Conservation (phyloP, 139 green algal species). For the Tetraselmis chui region DNA sequence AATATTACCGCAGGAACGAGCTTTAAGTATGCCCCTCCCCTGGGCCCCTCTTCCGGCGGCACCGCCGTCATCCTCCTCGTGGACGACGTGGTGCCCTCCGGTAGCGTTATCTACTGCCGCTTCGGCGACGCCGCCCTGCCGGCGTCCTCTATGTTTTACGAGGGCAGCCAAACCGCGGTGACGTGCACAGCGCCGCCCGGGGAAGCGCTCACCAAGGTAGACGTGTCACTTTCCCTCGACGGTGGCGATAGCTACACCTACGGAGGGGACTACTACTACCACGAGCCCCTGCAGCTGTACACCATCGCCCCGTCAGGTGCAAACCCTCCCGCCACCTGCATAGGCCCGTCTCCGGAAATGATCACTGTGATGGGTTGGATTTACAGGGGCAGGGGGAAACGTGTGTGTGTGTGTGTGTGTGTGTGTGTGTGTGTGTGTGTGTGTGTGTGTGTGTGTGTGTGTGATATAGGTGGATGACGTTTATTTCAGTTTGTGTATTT, state of each 20-base stretch:
- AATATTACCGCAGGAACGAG: neutral
- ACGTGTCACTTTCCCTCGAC: neutral
- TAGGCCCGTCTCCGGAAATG: no score
- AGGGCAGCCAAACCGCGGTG: neutral
- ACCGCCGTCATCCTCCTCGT: neutral
- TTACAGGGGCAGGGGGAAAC: no score
- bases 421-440: no score
- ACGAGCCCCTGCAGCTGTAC: neutral
- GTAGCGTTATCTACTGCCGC: neutral
- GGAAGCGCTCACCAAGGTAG: neutral
- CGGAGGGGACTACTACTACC: slow-evolving; percentile 1
- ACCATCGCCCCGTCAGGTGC: slow-evolving; percentile 1
- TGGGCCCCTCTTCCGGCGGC: neutral
- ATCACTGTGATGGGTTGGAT: no score
- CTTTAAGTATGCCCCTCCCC: neutral
- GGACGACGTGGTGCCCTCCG: neutral
- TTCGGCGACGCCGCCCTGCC: slow-evolving; percentile 2
- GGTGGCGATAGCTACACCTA: neutral
- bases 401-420: no score
- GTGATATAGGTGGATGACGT: no score
- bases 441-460: no score
- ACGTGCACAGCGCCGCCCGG: slow-evolving; percentile 2
- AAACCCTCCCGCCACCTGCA: no score
- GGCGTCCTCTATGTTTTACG: neutral
- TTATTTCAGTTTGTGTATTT: no score